Evolutionary conservation across 805 yeast genomes (phyloP), one percentile per base, ranked within the genome.

Genomic region (Monosporozyma unispora): DNA sequence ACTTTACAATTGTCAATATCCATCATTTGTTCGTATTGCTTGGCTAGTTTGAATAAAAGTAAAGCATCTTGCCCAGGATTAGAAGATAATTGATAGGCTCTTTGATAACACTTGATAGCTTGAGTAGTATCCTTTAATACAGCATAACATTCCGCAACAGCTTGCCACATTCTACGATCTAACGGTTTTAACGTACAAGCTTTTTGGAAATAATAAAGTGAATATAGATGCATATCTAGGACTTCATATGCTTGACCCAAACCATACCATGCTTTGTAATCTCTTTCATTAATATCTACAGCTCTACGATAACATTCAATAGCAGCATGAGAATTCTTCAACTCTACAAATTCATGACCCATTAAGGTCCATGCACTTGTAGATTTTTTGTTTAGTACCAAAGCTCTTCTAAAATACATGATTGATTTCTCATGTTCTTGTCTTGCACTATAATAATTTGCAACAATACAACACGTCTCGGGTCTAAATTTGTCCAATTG

Each of bases 331-430:
- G 96, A 84, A 68, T 93, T 93, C 61, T 91, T 90, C 58, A 93
- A 74, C 64, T 93, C 99, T 14, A 93, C 95, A 70, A 87, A 93
- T 69, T 93, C 99, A 67, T 93, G 99, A 10, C 99, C 99, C 96
- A 93, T 89, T 50, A 93, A 72, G 0, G 98, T 93, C 98, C 98
- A 93, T 0, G 98, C 97, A 54, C 88, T 80, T 18, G 89, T 71
- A 57, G 95, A 87, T 56, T 80, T 80, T 52, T 84, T 79, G 62
- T 89, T 86, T 52, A 93, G 72, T 0, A 87, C 79, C 37, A 93
- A 70, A 0, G 99, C 99, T 49, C 98, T 75, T 57, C 88, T 84
- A 62, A 90, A 93, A 67, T 88, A 89, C 80, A 84, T 80, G 52
- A 93, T 87, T 0, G 99, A 95, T 67, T 86, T 87, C 64, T 89